Percentiles rank a stretch among this genome's conserved stretches.
These are phyloP conservation scores for Ophiostoma quercus DNA, from an alignment of 2,329 filamentous ascomycete species.

Conservation along the genomic window DNA sequence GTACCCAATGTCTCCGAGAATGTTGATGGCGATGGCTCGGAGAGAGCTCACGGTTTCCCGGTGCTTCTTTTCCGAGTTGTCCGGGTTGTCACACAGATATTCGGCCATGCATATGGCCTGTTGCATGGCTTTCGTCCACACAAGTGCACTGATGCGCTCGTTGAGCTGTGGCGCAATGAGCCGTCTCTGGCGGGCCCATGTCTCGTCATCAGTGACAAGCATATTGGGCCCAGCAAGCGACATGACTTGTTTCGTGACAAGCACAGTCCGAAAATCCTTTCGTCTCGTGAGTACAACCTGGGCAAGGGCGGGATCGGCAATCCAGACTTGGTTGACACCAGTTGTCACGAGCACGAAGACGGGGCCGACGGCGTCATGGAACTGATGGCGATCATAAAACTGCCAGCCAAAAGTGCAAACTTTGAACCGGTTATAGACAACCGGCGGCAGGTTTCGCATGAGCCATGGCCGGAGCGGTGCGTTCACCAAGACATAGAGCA, in stretches of 20 bases:
- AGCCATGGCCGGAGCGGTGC: constrained; percentile 19
- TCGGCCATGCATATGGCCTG: constrained; percentile 34
- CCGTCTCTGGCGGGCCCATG: constrained; percentile 35
- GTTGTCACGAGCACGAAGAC: constrained; percentile 34
- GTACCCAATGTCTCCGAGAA: constrained; percentile 36
- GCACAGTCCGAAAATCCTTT: constrained; percentile 35
- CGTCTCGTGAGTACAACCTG: constrained; percentile 33
- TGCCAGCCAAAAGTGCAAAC: constrained; percentile 34
- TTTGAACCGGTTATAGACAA: constrained; percentile 19
- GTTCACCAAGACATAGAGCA: constrained; percentile 21
- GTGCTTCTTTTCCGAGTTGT: constrained; percentile 28
- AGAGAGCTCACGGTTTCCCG: constrained; percentile 31
- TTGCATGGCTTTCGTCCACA: constrained; percentile 35
- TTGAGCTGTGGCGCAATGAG: constrained; percentile 37
- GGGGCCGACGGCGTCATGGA: constrained; percentile 32
- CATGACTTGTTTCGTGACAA: constrained; percentile 31
- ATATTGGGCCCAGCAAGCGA: constrained; percentile 36
- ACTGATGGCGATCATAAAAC: constrained; percentile 30
- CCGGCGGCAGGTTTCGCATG: constrained; percentile 15
- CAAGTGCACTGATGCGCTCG: constrained; percentile 35
- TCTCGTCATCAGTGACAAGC: constrained; percentile 32
- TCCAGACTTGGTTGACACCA: constrained; percentile 27
- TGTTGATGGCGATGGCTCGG: constrained; percentile 37
- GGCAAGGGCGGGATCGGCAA: constrained; percentile 34
- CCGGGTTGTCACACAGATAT: constrained; percentile 30